Evolutionary conservation across 192 early-diverging fungal genomes (phyloP), one percentile per base, ranked within the genome.

Genomic region (Rhizophagus sp.): DNA sequence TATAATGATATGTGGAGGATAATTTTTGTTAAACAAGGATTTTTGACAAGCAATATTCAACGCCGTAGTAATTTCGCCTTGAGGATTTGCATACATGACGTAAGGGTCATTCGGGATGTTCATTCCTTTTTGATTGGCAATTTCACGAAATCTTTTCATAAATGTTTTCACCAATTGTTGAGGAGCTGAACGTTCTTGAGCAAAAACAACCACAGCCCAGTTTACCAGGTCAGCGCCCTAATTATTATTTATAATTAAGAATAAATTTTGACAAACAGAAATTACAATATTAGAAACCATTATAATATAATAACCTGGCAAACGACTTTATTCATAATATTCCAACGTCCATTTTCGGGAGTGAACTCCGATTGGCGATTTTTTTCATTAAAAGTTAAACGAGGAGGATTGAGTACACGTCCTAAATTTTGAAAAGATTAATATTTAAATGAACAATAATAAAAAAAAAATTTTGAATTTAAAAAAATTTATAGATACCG

Each of bases 141-240:
- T 91, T 36, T 91, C 83, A 50, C 90, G 86, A n/a, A 98, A 85
- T 33, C 88, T 86, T 5, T 90, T 90, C 74, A 98, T 81, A 81
- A 96, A 97, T 39, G 84, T 77, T 81, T 93, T 86, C 33, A 93
- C 86, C 25, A 84, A 85, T 49, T 22, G 66, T 22, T 85, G 76
- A 3, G 88, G 87, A 13, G 91, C 83, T 2, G 89, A 81, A 19
- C 83, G 75, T 19, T 88, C 88, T 57, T 87, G 82, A 15, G 87
- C 93, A 75, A 97, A 93, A 41, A 92, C 90, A 4, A 97, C 88
- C 22, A 98, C 94, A 9, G 87, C 87, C 95, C 95, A 96, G 34
- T 91, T 92, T 25, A 85, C 82, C 27, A 97, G 89, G 6, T 87
- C 87, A 5, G 88, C 89, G 10, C 94, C 95, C 9, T 91, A 80